A percentile compares a stretch with the other conserved stretches of the same genome.
Evolutionary conservation across 768 basidiomycete species (phyloP).

Genomic region (Tricholoma terreum): DNA sequence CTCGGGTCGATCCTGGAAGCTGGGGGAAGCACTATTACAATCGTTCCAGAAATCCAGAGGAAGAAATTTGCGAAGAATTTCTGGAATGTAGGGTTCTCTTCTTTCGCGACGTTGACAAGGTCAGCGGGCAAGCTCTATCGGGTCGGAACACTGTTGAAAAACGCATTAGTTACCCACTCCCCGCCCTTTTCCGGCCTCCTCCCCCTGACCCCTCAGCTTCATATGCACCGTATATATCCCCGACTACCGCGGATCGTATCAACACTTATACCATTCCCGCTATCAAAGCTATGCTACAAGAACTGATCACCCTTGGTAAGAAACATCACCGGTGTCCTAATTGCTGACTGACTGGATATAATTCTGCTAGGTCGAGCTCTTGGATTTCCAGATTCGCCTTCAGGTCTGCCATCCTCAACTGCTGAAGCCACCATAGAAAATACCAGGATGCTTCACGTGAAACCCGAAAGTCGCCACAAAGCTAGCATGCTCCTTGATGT

Average conservation of each 20-base stretch:
- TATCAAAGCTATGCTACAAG: conserved; percentile 43
- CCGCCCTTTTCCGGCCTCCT: conserved; percentile 49
- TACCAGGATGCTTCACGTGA: conserved; percentile 36
- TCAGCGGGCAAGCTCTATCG: conserved; percentile 13
- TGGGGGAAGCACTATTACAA: conserved; percentile 45
- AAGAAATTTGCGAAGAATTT: conserved; percentile 62
- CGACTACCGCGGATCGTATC: conserved; percentile 40
- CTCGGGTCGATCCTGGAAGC: conserved; percentile 41
- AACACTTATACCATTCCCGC: conserved; percentile 43
- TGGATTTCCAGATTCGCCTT: conserved; percentile 23
- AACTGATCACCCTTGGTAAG: conserved; percentile 42
- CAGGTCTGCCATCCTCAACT: conserved; percentile 45
- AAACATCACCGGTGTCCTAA: no score
- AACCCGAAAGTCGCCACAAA: conserved; percentile 43
- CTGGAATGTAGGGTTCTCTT: conserved; percentile 59
- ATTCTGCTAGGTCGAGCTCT: conserved; percentile 13
- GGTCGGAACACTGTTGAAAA: neutral
- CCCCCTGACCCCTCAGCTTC: conserved; percentile 32
- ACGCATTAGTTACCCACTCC: conserved; percentile 37
- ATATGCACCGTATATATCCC: conserved; percentile 39
- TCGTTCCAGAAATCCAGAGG: conserved; percentile 60
- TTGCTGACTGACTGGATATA: no score
- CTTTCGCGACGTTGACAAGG: conserved; percentile 48
- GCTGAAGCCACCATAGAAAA: conserved; percentile 36
- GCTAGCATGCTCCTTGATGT: conserved; percentile 66